A percentile compares a stretch with the other conserved stretches of the same genome.
phyloP scores from a whole-genome alignment of 768 basidiomycete species.

The Mycena olivaceomarginata region DNA sequence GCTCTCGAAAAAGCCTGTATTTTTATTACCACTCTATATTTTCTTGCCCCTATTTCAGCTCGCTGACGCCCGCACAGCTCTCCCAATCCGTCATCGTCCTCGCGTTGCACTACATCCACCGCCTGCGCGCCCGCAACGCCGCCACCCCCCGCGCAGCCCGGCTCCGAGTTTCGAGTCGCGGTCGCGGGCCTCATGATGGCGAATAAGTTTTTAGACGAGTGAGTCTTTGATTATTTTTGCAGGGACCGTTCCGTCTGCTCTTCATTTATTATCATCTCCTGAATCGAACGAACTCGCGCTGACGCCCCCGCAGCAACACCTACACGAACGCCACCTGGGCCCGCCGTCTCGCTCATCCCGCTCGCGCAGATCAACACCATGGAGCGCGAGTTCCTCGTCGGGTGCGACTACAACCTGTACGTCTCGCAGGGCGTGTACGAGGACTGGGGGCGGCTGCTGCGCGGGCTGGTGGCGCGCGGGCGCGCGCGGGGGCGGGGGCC shows the following conservation, averaged over 20 bases:
- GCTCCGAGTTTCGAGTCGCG: constrained; percentile 92
- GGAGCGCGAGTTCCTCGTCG: constrained; percentile 89
- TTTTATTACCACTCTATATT: too few relatives aligned
- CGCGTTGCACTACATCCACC: constrained; percentile 92
- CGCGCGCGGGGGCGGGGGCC: constrained; percentile 63
- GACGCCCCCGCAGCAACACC: constrained; percentile 79
- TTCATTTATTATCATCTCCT: too few relatives aligned
- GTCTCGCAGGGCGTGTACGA: constrained; percentile 88
- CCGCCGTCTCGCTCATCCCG: constrained; percentile 91
- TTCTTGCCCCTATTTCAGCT: too few relatives aligned
- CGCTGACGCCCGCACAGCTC: constrained; percentile 60
- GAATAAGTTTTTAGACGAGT: constrained; percentile 99
- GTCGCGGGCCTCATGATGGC: constrained; percentile 96
- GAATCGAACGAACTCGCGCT: too few relatives aligned
- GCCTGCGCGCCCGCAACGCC: constrained; percentile 85
- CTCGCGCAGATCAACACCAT: constrained; percentile 92
- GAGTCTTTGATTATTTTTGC: constrained; percentile 55
- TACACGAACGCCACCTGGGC: constrained; percentile 99
- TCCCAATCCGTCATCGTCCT: constrained; percentile 95
- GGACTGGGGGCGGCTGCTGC: constrained; percentile 88
- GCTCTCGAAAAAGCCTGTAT: neutral
- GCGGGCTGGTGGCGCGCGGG: constrained; percentile 90
- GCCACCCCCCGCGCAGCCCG: constrained; percentile 82
- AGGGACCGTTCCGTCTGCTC: too few relatives aligned
- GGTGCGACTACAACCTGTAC: constrained; percentile 66